Evolutionary conservation across 2,329 filamentous ascomycete species (phyloP).

Genomic region (Allantophomopsis cytisporea): DNA sequence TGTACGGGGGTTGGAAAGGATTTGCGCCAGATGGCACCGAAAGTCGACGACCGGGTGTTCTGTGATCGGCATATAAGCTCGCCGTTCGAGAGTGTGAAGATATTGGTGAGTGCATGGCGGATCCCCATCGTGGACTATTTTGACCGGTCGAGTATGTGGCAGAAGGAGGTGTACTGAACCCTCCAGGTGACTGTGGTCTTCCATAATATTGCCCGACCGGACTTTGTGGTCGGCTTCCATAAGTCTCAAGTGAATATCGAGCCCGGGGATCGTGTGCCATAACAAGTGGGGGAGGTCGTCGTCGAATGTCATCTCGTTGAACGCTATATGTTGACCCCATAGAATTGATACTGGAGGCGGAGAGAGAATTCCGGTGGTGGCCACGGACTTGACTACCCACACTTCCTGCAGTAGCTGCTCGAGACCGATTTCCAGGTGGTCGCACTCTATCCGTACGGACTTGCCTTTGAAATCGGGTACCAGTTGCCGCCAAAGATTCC

Average conservation of each 20-base stretch:
- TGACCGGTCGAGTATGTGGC: slow-evolving; percentile 67
- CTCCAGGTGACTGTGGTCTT: slow-evolving; percentile 53
- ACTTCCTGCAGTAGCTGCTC: slow-evolving; percentile 67
- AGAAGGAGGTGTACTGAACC: slow-evolving; percentile 73
- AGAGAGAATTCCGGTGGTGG: slow-evolving; percentile 71
- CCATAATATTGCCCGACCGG: slow-evolving; percentile 54
- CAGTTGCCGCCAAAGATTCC: slow-evolving; percentile 84
- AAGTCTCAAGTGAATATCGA: slow-evolving; percentile 54
- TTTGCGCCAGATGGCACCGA: slow-evolving; percentile 69
- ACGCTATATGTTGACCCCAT: slow-evolving; percentile 37
- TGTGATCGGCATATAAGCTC: slow-evolving; percentile 55
- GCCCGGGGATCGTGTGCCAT: slow-evolving; percentile 64
- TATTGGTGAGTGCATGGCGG: slow-evolving; percentile 57
- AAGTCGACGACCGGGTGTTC: slow-evolving; percentile 59
- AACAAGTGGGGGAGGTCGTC: slow-evolving; percentile 67
- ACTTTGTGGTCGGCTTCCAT: slow-evolving; percentile 33
- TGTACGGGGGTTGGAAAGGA: slow-evolving; percentile 57
- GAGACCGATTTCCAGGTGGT: slow-evolving; percentile 56
- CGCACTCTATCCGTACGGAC: slow-evolving; percentile 78
- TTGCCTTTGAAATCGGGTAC: slow-evolving; percentile 83
- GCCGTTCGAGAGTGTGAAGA: slow-evolving; percentile 55
- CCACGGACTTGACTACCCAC: slow-evolving; percentile 58
- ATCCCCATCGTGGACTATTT: slow-evolving; percentile 63
- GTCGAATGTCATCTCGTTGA: slow-evolving; percentile 46
- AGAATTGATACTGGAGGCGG: slow-evolving; percentile 75